Percentiles rank a stretch among this genome's conserved stretches.
Evolutionary conservation across 2,329 filamentous ascomycete species (phyloP).

Genomic region (Lachnellula hyalina): DNA sequence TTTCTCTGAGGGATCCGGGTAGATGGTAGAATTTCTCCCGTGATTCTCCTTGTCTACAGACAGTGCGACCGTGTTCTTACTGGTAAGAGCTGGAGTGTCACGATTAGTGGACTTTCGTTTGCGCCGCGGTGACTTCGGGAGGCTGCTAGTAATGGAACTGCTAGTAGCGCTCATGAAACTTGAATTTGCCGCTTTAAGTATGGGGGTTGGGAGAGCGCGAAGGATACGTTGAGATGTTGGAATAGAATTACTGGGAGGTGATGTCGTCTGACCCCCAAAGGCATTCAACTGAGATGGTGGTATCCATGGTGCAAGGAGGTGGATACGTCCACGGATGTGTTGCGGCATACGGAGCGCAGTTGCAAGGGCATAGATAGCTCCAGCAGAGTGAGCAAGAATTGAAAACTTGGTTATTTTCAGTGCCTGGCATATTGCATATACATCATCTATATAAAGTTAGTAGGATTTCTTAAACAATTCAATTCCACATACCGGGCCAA

Average conservation of each 20-base stretch:
- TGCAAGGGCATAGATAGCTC: conserved; percentile 94
- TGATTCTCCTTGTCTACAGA: conserved; percentile 31
- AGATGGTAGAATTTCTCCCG: conserved; percentile 26
- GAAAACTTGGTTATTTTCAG: conserved; percentile 95
- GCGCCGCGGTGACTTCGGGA: conserved; percentile 60
- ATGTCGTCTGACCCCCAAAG: conserved; percentile 64
- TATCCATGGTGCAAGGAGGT: conserved; percentile 94
- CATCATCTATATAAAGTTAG: conserved; percentile 54
- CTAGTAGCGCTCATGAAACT: conserved; percentile 92
- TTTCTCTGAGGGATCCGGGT: conserved; percentile 25
- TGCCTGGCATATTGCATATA: conserved; percentile 87
- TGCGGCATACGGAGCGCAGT: conserved; percentile 94
- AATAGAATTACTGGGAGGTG: conserved; percentile 77
- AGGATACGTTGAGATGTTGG: conserved; percentile 90
- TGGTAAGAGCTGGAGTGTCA: conserved; percentile 31
- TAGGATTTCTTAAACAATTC: neutral
- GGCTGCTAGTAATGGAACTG: conserved; percentile 73
- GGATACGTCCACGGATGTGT: conserved; percentile 88
- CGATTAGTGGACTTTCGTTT: conserved; percentile 52
- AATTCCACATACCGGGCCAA: conserved; percentile 71
- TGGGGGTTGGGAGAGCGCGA: conserved; percentile 79
- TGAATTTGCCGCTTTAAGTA: conserved; percentile 91
- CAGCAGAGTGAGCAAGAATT: conserved; percentile 90
- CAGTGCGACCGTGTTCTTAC: conserved; percentile 33
- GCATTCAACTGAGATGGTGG: conserved; percentile 88